Conservation (phyloP, 2,329 filamentous ascomycete species). For the Alternaria sp. region DNA sequence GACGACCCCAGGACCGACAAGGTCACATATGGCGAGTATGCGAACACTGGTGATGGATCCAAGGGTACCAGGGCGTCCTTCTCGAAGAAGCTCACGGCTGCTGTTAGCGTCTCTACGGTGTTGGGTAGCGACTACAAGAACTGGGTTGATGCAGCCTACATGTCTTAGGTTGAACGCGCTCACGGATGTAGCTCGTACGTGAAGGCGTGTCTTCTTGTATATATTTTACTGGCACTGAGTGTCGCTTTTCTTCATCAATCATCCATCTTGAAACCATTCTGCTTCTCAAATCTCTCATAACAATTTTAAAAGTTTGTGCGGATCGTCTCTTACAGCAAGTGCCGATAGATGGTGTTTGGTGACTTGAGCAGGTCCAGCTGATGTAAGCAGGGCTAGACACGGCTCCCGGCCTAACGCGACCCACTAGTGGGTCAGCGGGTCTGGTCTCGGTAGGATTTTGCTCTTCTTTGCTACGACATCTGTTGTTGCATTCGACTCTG, state of each 20-base stretch:
- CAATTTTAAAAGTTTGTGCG: neutral
- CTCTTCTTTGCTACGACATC: neutral
- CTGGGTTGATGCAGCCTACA: constrained; percentile 46
- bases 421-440: neutral
- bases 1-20: constrained; percentile 60
- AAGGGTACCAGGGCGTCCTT: constrained; percentile 63
- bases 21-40: constrained; percentile 67
- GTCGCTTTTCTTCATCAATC: neutral
- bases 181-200: neutral
- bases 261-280: neutral
- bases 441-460: neutral
- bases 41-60: constrained; percentile 66
- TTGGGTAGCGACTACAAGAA: constrained; percentile 52
- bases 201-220: constrained; percentile 1
- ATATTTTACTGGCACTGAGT: neutral
- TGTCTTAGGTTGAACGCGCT: constrained; percentile 23
- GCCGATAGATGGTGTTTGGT: neutral
- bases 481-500: neutral
- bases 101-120: constrained; percentile 57
- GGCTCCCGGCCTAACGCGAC: constrained; percentile 3
- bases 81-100: constrained; percentile 50
- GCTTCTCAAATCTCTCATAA: neutral
- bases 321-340: neutral
- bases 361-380: neutral
- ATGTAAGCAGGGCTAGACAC: constrained; percentile 9